Conservation (phyloP, 1,139 yeast genomes). For the Eremothecium coryli region DNA sequence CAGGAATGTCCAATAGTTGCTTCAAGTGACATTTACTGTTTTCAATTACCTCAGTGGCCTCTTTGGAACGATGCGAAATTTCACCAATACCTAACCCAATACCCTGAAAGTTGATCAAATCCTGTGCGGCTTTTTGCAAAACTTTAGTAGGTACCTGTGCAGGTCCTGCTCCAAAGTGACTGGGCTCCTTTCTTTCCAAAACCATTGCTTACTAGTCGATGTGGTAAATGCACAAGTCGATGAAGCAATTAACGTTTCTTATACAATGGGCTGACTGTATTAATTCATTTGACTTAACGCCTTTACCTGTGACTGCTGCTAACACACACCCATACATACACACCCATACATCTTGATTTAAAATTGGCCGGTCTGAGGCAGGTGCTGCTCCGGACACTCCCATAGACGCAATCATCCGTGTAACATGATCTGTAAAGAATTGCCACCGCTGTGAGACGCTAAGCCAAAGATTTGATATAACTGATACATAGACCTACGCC, state of each 20-base stretch:
- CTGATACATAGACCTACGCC: too few species aligned
- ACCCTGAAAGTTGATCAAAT: conserved; percentile 59
- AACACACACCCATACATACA: not conserved
- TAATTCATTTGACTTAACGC: not conserved
- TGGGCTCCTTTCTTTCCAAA: conserved; percentile 62
- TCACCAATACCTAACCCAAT: conserved; percentile 86
- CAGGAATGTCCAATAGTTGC: conserved; percentile 66
- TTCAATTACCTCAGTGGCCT: conserved; percentile 69
- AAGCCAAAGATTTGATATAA: too few species aligned
- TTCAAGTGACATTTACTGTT: conserved; percentile 60
- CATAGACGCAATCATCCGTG: too few species aligned
- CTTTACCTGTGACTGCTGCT: too few species aligned
- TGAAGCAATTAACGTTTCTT: too few species aligned
- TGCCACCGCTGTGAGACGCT: too few species aligned
- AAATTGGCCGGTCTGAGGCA: too few species aligned
- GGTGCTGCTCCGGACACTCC: too few species aligned
- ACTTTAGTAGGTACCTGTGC: conserved; percentile 81
- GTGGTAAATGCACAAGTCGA: not conserved
- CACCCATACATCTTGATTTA: conserved; percentile 5
- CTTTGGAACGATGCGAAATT: conserved; percentile 85
- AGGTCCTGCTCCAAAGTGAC: conserved; percentile 96
- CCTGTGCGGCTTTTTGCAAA: conserved; percentile 78
- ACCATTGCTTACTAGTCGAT: conserved; percentile 12
- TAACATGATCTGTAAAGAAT: too few species aligned
- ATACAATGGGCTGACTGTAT: not conserved